A percentile compares a stretch with the other conserved stretches of the same genome.
Evolutionary conservation across 306 rosid genomes (phyloP).

Genomic region (Ammopiptanthus mongolicus): DNA sequence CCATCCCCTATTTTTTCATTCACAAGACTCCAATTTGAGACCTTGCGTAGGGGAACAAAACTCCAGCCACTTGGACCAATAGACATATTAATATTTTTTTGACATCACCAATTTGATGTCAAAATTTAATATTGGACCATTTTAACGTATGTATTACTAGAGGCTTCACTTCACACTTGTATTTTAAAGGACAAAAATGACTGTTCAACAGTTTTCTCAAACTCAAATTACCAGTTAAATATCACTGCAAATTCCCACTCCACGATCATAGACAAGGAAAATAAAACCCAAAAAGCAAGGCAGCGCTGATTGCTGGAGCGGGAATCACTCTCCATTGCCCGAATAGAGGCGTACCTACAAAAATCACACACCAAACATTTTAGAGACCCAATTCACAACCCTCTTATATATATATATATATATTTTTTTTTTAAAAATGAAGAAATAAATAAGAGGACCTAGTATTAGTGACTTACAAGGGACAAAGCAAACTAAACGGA

Average conservation of each 20-base stretch:
- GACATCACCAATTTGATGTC: too few species aligned
- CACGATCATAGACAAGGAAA: slow-evolving; percentile 39
- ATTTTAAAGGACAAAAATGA: too few species aligned
- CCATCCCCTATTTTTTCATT: too few species aligned
- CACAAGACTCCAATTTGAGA: too few species aligned
- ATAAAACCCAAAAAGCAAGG: slow-evolving; percentile 60
- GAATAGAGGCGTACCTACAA: slow-evolving; percentile 47
- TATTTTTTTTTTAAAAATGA: not conserved
- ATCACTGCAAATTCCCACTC: slow-evolving; percentile 36
- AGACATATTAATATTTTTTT: too few species aligned
- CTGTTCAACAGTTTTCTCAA: not conserved
- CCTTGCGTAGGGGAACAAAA: too few species aligned
- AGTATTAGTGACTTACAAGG: slow-evolving; percentile 42
- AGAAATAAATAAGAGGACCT: not conserved
- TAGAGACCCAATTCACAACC: not conserved
- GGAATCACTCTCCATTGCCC: slow-evolving; percentile 50
- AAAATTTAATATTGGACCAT: not conserved
- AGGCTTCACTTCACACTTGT: too few species aligned
- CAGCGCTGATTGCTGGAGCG: slow-evolving; percentile 52
- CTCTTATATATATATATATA: not conserved
- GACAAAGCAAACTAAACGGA: slow-evolving; percentile 43
- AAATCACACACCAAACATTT: not conserved
- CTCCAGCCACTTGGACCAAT: too few species aligned
- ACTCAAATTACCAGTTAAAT: slow-evolving; percentile 35
- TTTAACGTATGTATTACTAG: not conserved